Percentiles rank a stretch among this genome's conserved stretches.
These are phyloP conservation scores for Cytospora leucostoma DNA, from an alignment of 2,329 filamentous ascomycete genomes.

Conservation along the genomic window DNA sequence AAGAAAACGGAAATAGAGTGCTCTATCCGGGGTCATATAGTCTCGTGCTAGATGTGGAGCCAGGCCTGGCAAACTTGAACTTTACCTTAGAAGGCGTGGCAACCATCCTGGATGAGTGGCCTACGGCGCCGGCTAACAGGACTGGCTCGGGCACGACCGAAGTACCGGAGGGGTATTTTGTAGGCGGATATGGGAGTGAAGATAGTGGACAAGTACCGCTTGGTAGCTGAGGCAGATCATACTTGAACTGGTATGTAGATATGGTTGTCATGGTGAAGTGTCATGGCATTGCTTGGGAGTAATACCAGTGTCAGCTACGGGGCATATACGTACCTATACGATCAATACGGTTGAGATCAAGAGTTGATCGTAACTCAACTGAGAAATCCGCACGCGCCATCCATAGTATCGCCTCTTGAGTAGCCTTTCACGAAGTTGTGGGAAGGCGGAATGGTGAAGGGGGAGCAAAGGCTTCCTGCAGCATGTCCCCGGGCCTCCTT, in stretches of 20 bases:
- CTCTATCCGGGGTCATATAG: constrained; percentile 57
- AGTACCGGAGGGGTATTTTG: constrained; percentile 19
- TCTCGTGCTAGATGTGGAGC: constrained; percentile 46
- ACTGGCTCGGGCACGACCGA: constrained; percentile 7
- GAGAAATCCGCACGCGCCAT: no score
- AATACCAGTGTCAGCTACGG: no score
- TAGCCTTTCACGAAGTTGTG: no score
- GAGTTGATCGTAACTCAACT: no score
- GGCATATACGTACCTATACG: no score
- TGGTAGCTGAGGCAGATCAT: neutral
- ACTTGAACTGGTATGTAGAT: neutral
- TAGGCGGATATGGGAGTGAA: constrained; percentile 22
- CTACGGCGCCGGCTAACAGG: constrained; percentile 27
- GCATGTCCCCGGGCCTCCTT: no score
- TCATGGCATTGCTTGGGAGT: no score
- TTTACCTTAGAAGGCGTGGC: constrained; percentile 50
- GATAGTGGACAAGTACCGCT: constrained; percentile 10
- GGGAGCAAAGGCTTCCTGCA: no score
- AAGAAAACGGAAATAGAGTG: constrained; percentile 51
- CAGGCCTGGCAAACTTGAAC: constrained; percentile 41
- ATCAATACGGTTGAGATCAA: no score
- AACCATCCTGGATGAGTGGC: constrained; percentile 43
- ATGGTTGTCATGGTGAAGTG: no score
- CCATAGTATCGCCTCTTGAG: no score
- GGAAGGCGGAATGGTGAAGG: no score